Evolutionary conservation across 2,329 filamentous ascomycete species (phyloP), one percentile per base, ranked within the genome.

Genomic region (Calonectria crousiana): DNA sequence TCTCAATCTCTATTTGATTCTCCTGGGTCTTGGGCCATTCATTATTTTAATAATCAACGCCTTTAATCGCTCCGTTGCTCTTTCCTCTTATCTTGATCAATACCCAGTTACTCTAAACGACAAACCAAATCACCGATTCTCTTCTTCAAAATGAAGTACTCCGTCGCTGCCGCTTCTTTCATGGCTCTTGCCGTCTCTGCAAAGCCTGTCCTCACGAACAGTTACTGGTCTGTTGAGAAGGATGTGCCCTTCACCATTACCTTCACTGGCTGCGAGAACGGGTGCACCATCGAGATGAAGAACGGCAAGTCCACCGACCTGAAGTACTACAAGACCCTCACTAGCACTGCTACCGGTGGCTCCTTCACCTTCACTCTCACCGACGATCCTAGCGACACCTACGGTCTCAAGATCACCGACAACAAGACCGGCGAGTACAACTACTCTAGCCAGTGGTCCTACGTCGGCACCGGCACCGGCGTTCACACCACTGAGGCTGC

Each of bases 101-200:
- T 77, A 76, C 71, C 65, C 73, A 80, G 79, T 80, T 79, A 79
- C 75, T 80, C 78, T 77, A 79, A 75, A 41, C 13, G 74, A 67
- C 34, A 36, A 34, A 77, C 66, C 38, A 52, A 72, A 70, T 69
- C 67, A 53, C 52, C 52, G 71, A 75, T 73, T 68, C 69, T 74
- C n/a, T 69, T 26, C 74, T 77, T 82, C 82, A 84, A 78, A 74
- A 86, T 86, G 84, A 84, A 85, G 83, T 83, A 80, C 78, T 81
- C 83, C 67, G 36, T 82, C 77, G 80, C 77, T 77, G 73, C 80
- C 69, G 52, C 84, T 67, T 78, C 81, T 74, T 77, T 82, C 77
- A 64, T 84, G 53, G 82, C 78, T 74, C 75, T 76, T 74, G 72
- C 78, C 67, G 82, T 72, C 72, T 36, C 80, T 68, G 84, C 83